Evolutionary conservation across 139 green algal genomes (phyloP).

Genomic region (Coccomyxa sp.): DNA sequence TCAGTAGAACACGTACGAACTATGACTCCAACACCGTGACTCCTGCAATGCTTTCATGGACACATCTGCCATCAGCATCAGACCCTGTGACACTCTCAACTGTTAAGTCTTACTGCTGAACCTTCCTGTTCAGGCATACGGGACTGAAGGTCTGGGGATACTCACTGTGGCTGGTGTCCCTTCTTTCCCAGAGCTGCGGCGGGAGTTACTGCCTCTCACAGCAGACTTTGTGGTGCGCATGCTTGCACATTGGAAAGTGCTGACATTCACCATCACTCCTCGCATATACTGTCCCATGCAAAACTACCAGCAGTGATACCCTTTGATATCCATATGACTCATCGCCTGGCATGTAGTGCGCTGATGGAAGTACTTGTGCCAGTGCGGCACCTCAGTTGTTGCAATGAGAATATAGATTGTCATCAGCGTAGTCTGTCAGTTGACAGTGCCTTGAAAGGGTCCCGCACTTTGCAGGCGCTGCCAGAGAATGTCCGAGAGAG

Average conservation of each 20-base stretch:
- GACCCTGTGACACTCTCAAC: background rate
- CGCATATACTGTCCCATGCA: no score
- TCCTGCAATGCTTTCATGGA: no score
- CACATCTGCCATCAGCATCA: background rate
- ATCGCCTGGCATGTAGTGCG: no score
- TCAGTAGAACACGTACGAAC: background rate
- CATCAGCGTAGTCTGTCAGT: background rate
- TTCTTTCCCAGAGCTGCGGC: slow-evolving; percentile 20
- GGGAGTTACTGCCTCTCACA: slow-evolving; percentile 48
- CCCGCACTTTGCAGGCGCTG: slow-evolving; percentile 23
- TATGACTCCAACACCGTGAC: background rate
- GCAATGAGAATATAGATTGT: background rate
- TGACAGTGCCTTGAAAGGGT: background rate
- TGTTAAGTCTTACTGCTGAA: background rate
- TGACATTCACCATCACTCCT: no score
- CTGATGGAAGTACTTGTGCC: background rate
- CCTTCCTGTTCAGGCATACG: slow-evolving; percentile 46
- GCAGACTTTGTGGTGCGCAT: slow-evolving; percentile 40
- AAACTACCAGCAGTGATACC: no score
- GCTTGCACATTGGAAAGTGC: no score
- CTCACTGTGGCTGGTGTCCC: slow-evolving; percentile 49
- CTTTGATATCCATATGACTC: no score
- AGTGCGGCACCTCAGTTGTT: background rate
- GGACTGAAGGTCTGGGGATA: slow-evolving; percentile 50
- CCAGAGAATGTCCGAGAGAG: slow-evolving; percentile 16